A percentile compares a stretch with the other conserved stretches of the same genome.
phyloP scores from a whole-genome alignment of 1,284 basidiomycete genomes.

The Vanrija humicola region DNA sequence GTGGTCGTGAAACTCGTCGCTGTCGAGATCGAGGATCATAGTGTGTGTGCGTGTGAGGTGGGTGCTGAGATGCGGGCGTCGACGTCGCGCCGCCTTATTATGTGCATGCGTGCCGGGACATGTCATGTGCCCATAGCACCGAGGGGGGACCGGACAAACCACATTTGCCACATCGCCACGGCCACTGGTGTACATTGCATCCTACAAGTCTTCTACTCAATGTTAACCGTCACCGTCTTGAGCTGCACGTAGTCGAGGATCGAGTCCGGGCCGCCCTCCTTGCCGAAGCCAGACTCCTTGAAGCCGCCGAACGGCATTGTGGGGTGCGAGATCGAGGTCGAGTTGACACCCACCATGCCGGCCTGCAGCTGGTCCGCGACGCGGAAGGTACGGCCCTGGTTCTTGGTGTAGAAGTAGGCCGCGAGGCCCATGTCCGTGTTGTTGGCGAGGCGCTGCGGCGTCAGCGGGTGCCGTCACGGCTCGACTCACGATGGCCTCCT shows the following conservation, averaged over 20 bases:
- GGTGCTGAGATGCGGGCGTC: no score
- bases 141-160: no score
- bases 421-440: slow-evolving; percentile 76
- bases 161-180: no score
- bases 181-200: no score
- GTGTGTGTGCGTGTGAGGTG: no score
- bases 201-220: no score
- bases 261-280: slow-evolving; percentile 31
- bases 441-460: slow-evolving; percentile 60
- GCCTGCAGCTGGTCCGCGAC: slow-evolving; percentile 82
- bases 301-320: slow-evolving; percentile 12
- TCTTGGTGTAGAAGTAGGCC: slow-evolving; percentile 83
- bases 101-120: no score
- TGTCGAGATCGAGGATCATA: no score
- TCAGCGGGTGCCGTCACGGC: slow-evolving; percentile 30
- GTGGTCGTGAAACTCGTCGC: no score
- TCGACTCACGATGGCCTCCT: slow-evolving; percentile 65
- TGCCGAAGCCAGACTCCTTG: slow-evolving; percentile 28
- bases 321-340: slow-evolving; percentile 7
- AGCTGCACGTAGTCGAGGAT: slow-evolving; percentile 42
- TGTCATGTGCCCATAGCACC: no score
- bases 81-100: no score
- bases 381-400: slow-evolving; percentile 81
- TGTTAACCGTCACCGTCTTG: no score
- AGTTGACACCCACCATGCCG: slow-evolving; percentile 63